A percentile compares a stretch with the other conserved stretches of the same genome.
Conservation (phyloP, 2,329 filamentous ascomycete species). For the Cercospora berteroae region DNA sequence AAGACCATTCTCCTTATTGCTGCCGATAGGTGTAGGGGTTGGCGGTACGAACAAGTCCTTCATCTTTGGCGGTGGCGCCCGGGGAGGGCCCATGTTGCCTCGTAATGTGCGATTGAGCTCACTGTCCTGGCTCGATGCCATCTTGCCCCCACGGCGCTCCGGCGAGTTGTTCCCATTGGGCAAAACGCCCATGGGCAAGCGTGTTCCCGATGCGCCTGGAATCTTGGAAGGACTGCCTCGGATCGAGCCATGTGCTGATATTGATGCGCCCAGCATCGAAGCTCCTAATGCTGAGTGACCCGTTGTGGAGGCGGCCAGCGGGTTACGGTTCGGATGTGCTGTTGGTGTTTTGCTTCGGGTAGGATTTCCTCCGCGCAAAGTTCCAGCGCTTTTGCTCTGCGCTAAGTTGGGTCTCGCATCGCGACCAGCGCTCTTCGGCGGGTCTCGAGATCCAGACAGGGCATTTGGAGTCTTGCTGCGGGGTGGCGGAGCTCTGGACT, state of each 20-base stretch:
- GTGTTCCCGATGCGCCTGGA: conserved; percentile 50
- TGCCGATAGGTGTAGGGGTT: conserved; percentile 45
- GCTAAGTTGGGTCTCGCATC: conserved; percentile 17
- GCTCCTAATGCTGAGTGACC: conserved; percentile 36
- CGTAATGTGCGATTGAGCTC: conserved; percentile 41
- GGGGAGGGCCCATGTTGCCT: conserved; percentile 43
- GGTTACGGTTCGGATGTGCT: conserved; percentile 37
- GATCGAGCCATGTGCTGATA: conserved; percentile 26
- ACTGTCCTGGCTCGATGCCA: conserved; percentile 27
- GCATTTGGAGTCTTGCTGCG: conserved; percentile 64
- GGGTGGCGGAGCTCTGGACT: conserved; percentile 56
- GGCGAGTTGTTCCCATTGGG: conserved; percentile 76
- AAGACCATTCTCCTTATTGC: conserved; percentile 38
- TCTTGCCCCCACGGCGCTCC: conserved; percentile 56
- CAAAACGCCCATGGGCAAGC: conserved; percentile 67
- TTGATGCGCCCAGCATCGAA: conserved; percentile 18
- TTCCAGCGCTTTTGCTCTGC: conserved; percentile 39
- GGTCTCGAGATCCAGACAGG: conserved; percentile 29
- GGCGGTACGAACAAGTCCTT: conserved; percentile 68
- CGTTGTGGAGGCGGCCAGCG: conserved; percentile 31
- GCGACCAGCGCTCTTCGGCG: conserved; percentile 33
- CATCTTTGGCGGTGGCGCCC: conserved; percentile 87
- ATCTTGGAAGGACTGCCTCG: conserved; percentile 63
- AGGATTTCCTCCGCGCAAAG: conserved; percentile 44
- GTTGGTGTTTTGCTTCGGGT: conserved; percentile 47